Conservation (phyloP, 306 rosid species). For the Corylus americana region DNA sequence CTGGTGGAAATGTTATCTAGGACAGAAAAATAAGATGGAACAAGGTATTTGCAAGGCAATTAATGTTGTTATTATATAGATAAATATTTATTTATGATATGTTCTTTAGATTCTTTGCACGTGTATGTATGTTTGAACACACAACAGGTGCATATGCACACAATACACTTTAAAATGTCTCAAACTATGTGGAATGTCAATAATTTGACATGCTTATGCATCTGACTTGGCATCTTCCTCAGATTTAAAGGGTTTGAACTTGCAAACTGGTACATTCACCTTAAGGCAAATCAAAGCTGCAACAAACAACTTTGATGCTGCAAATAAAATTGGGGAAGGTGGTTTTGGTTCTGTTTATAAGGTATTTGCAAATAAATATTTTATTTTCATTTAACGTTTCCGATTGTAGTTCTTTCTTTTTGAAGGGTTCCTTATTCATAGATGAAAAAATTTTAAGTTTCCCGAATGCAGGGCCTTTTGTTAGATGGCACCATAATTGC, state of each 20-base stretch:
- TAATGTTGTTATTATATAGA: too few species aligned
- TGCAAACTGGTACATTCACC: slow-evolving; percentile 37
- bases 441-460: neutral
- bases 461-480: slow-evolving; percentile 33
- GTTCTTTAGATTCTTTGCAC: neutral
- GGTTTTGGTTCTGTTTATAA: slow-evolving; percentile 54
- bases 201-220: neutral
- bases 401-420: neutral
- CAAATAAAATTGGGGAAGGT: slow-evolving; percentile 49
- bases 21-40: slow-evolving; percentile 23
- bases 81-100: too few species aligned
- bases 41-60: slow-evolving; percentile 31
- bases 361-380: slow-evolving; percentile 17
- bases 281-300: slow-evolving; percentile 44
- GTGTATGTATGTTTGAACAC: too few species aligned
- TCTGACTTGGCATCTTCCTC: neutral
- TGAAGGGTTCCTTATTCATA: neutral
- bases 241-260: slow-evolving; percentile 33
- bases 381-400: neutral
- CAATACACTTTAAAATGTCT: too few species aligned
- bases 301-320: slow-evolving; percentile 38
- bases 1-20: slow-evolving; percentile 32
- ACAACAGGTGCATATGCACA: too few species aligned
- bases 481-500: slow-evolving; percentile 30
- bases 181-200: neutral